Percentiles rank a stretch among this genome's conserved stretches.
These are phyloP conservation scores for Aplosporella prunicola DNA, from an alignment of 2,329 filamentous ascomycete species.

Conservation along the genomic window DNA sequence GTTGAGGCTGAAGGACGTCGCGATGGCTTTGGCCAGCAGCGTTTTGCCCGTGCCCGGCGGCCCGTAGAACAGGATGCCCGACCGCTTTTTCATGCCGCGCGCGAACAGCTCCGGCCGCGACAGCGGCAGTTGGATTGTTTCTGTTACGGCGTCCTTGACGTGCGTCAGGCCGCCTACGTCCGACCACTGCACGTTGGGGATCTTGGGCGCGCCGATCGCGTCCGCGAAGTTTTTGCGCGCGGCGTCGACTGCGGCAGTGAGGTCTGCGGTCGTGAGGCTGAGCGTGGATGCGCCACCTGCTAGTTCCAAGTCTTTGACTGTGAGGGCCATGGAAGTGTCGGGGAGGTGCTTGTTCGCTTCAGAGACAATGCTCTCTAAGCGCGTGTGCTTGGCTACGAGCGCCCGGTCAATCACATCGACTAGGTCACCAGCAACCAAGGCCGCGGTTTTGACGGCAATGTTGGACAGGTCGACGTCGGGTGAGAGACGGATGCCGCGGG, in stretches of 20 bases:
- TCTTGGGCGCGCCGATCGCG: conserved; percentile 93
- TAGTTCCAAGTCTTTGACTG: conserved; percentile 73
- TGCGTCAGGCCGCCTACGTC: conserved; percentile 89
- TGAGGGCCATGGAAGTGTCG: conserved; percentile 37
- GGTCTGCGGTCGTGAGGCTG: conserved; percentile 72
- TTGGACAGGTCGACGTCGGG: conserved; percentile 73
- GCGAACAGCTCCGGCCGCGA: conserved; percentile 89
- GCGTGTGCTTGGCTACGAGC: conserved; percentile 62
- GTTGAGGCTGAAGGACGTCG: conserved; percentile 86
- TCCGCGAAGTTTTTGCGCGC: conserved; percentile 97
- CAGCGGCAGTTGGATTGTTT: conserved; percentile 89
- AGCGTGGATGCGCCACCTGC: conserved; percentile 73
- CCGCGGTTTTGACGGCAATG: conserved; percentile 90
- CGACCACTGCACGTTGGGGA: conserved; percentile 92
- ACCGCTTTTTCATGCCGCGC: conserved; percentile 96
- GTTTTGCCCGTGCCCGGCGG: conserved; percentile 89
- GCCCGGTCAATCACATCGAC: conserved; percentile 92
- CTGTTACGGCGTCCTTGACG: conserved; percentile 93
- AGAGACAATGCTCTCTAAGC: conserved; percentile 63
- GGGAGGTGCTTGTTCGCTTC: conserved; percentile 27
- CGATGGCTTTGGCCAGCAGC: conserved; percentile 83
- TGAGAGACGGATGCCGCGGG: conserved; percentile 66
- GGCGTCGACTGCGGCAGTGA: conserved; percentile 87
- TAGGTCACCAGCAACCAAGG: conserved; percentile 85
- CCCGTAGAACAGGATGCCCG: conserved; percentile 84